Base-by-base conservation (phyloP, 805 yeast species). In the Candida hungchunana region DNA sequence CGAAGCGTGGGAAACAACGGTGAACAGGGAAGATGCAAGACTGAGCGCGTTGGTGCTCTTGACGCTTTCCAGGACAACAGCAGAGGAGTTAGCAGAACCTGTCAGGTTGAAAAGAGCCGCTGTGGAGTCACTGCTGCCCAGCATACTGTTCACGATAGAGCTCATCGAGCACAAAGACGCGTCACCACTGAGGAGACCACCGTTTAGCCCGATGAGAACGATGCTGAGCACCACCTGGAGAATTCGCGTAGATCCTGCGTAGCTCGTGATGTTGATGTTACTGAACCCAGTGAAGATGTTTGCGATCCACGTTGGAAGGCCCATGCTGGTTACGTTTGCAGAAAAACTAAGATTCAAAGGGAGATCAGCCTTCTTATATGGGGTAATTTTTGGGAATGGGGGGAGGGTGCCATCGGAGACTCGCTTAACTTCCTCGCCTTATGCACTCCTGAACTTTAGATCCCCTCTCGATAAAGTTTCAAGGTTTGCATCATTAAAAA, bases 261-360 rank as follows among this genome's bases (percentile, higher is more conserved):
- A 41, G 11, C 32, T 11, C 13, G 37, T 34, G 11, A 41, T 30
- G 28, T 19, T 18, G 15, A 34, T 37, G 31, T 16, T 37, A 5
- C 29, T 33, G 12, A 37, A 29, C 7, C 45, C 45, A 7, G 39
- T 26, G 27, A 41, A 29, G 27, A 34, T 29, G 28, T 41, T 32
- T 2, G 35, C 8, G 29, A 40, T 18, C 38, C 36, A 32, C 11
- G 9, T 15, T 3, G 40, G 34, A 5, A 32, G 24, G 8, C 18
- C 29, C 36, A 37, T 36, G 11, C n/a, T 26, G n/a, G 22, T 31
- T n/a, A n/a, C n/a, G n/a, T n/a, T n/a, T n/a, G n/a, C n/a, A n/a
- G n/a, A n/a, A n/a, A n/a, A n/a, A n/a, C n/a, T n/a, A n/a, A n/a
- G n/a, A n/a, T n/a, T n/a, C n/a, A n/a, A n/a, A n/a, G n/a, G n/a